A percentile compares a stretch with the other conserved stretches of the same genome.
Conservation (phyloP, 345 rosid genomes). For the Isatis tinctoria region DNA sequence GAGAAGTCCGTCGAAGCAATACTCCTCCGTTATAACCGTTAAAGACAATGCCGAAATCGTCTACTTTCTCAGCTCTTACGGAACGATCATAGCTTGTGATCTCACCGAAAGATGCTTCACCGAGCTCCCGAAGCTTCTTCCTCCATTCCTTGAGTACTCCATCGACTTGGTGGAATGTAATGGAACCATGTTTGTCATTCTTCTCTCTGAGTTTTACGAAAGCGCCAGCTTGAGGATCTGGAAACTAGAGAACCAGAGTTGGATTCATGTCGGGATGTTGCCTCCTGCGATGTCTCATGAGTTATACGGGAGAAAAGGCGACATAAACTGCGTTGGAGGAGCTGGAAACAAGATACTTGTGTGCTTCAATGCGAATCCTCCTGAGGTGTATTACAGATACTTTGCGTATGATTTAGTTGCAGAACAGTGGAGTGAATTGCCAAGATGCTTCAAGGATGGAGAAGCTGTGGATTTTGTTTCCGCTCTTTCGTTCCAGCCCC, state of each 20-base stretch:
- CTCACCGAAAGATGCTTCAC: constrained; percentile 44
- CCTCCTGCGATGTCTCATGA: constrained; percentile 85
- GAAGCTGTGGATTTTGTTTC: constrained; percentile 69
- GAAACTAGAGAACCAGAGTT: constrained; percentile 50
- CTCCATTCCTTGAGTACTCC: constrained; percentile 66
- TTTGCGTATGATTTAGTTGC: constrained; percentile 43
- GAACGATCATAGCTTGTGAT: constrained; percentile 66
- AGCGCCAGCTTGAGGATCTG: constrained; percentile 81
- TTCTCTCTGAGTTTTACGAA: constrained; percentile 72
- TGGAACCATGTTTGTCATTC: constrained; percentile 64
- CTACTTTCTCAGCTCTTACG: constrained; percentile 72
- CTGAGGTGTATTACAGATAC: constrained; percentile 48
- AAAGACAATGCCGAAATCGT: constrained; percentile 47
- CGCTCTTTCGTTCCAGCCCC: constrained; percentile 80
- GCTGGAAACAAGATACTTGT: constrained; percentile 57
- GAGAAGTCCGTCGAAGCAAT: constrained; percentile 86
- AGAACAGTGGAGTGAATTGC: constrained; percentile 63
- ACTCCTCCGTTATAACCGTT: constrained; percentile 60
- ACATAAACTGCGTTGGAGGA: constrained; percentile 74
- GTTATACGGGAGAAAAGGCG: constrained; percentile 66
- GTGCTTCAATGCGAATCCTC: constrained; percentile 52
- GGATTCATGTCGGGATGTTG: constrained; percentile 69
- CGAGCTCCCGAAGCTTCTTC: constrained; percentile 75
- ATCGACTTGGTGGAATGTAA: constrained; percentile 71
- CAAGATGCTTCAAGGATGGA: constrained; percentile 42